These are phyloP conservation scores for Blastocystis sp. DNA, from an alignment of 352 stramenopile genomes.

Conservation along the genomic window DNA sequence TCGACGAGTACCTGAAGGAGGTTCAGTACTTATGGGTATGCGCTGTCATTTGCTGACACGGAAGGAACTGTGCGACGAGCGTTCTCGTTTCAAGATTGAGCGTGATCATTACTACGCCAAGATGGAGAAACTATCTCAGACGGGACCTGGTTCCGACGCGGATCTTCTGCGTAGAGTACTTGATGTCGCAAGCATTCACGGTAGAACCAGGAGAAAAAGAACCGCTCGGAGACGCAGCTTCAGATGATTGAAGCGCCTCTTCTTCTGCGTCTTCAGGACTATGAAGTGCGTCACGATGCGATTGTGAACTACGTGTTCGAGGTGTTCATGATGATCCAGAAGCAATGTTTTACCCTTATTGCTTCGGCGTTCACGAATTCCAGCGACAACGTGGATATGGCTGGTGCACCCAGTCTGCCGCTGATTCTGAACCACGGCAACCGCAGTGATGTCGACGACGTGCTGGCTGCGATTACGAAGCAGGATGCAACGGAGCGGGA, in stretches of 20 bases:
- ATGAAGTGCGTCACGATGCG: slow-evolving; percentile 23
- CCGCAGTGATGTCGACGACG: slow-evolving; percentile 26
- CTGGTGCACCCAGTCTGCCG: background rate
- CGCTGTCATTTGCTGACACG: background rate
- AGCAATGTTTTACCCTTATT: background rate
- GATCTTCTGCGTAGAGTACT: slow-evolving; percentile 1
- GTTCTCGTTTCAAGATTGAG: slow-evolving; percentile 29
- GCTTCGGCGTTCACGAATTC: background rate
- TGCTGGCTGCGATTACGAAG: background rate
- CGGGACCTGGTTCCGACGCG: background rate
- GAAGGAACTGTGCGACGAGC: slow-evolving; percentile 46
- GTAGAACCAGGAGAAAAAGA: slow-evolving; percentile 50
- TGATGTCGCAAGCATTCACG: background rate
- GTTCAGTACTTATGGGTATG: slow-evolving; percentile 6
- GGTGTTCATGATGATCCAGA: background rate
- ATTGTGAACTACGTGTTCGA: slow-evolving; percentile 15
- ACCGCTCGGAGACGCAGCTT: slow-evolving; percentile 3
- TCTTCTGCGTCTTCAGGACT: slow-evolving; percentile 43
- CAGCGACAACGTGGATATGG: background rate
- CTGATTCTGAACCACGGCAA: slow-evolving; percentile 44
- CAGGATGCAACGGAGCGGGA: background rate
- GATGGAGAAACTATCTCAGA: slow-evolving; percentile 20
- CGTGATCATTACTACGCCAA: slow-evolving; percentile 47
- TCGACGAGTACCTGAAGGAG: background rate
- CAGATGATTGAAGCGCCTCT: slow-evolving; percentile 49